Evolutionary conservation across 23 red algal species (phyloP).

Genomic region (Gracilaria vermiculophylla): DNA sequence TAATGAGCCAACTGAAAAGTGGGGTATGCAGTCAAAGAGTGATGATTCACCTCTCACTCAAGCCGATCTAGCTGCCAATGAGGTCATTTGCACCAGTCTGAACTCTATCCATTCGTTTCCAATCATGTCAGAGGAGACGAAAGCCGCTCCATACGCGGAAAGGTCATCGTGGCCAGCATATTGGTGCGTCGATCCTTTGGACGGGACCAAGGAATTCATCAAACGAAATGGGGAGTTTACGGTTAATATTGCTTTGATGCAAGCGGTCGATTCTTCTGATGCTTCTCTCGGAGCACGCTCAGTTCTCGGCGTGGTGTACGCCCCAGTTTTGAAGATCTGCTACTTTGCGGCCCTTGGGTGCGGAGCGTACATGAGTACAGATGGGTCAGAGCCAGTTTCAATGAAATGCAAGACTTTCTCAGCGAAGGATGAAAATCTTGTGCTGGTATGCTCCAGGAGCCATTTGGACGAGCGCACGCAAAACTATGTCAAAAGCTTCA

Average conservation of each 20-base stretch:
- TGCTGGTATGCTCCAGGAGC: slow-evolving; percentile 57
- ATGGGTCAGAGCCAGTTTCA: not conserved
- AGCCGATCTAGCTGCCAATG: slow-evolving; percentile 75
- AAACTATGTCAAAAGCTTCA: slow-evolving; percentile 45
- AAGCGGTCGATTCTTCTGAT: slow-evolving; percentile 20
- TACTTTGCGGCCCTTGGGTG: slow-evolving; percentile 43
- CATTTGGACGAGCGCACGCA: slow-evolving; percentile 77
- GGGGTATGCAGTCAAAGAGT: slow-evolving; percentile 62
- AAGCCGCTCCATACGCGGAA: slow-evolving; percentile 26
- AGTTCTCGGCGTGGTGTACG: slow-evolving; percentile 75
- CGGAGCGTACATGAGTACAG: slow-evolving; percentile 52
- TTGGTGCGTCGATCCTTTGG: slow-evolving; percentile 86
- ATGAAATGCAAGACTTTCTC: slow-evolving; percentile 55
- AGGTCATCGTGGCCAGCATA: slow-evolving; percentile 57
- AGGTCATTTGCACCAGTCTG: slow-evolving; percentile 53
- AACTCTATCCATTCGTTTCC: slow-evolving; percentile 41
- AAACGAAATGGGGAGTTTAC: slow-evolving; percentile 84
- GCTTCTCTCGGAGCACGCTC: slow-evolving; percentile 32
- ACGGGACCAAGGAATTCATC: slow-evolving; percentile 90
- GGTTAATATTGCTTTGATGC: slow-evolving; percentile 82
- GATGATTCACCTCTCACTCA: slow-evolving; percentile 78
- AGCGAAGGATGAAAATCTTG: slow-evolving; percentile 51
- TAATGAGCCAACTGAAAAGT: slow-evolving; percentile 42
- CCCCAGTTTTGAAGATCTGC: slow-evolving; percentile 44
- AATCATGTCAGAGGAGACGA: slow-evolving; percentile 81